phyloP scores from a whole-genome alignment of 345 rosid genomes.

The Euphorbia lathyris region DNA sequence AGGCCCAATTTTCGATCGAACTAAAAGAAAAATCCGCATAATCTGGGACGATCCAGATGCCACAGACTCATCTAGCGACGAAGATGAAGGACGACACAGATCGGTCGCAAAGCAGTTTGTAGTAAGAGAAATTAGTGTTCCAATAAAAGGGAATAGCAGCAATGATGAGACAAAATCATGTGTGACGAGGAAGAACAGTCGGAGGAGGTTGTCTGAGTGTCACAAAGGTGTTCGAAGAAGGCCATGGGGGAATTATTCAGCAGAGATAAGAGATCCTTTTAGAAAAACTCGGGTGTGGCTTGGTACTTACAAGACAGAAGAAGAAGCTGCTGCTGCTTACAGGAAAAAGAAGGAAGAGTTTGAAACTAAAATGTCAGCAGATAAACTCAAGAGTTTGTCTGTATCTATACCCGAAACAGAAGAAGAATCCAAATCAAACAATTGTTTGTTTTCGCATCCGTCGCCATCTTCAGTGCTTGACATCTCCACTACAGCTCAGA shows the following conservation, averaged over 20 bases:
- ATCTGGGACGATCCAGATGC: constrained; percentile 43
- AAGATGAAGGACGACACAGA: constrained; percentile 13
- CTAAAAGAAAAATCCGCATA: constrained; percentile 42
- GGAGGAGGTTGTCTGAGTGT: constrained; percentile 5
- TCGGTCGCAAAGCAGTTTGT: constrained; percentile 18
- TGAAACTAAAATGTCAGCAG: constrained; percentile 14
- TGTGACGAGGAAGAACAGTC: neutral
- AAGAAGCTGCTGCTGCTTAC: constrained; percentile 50
- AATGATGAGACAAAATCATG: neutral
- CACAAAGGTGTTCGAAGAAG: constrained; percentile 48
- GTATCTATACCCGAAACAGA: neutral
- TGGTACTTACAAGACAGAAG: constrained; percentile 46
- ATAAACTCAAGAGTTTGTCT: constrained; percentile 13
- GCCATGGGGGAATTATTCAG: constrained; percentile 50
- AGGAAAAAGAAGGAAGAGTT: constrained; percentile 40
- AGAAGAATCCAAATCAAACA: constrained; percentile 8
- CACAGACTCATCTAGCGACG: constrained; percentile 49
- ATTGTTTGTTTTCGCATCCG: constrained; percentile 16
- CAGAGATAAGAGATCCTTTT: constrained; percentile 54
- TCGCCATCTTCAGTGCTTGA: constrained; percentile 58
- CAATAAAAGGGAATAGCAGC: neutral
- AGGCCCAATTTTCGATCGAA: too few species aligned
- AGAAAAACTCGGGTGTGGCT: constrained; percentile 44
- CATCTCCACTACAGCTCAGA: constrained; percentile 12
- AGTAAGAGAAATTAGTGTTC: constrained; percentile 31